Evolutionary conservation across 441 rosid species (phyloP), one percentile per base, ranked within the genome.

Genomic region (Bruguiera hainesii): DNA sequence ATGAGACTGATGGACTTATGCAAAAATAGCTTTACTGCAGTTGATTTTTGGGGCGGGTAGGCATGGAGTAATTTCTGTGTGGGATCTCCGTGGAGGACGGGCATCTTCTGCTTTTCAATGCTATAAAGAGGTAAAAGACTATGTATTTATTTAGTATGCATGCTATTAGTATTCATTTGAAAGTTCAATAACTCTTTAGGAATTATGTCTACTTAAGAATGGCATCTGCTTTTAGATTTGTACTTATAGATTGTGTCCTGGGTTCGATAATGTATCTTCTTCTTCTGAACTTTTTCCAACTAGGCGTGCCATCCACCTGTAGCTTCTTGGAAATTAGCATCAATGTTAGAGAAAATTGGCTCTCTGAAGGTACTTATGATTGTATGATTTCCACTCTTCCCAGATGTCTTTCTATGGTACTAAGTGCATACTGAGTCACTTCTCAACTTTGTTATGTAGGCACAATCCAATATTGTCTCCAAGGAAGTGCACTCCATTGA

Each of bases 1-100:
- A 0, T 11, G 48, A 3, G 48, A 42, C 15, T 9, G 33, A 21
- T 51, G 61, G 64, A 53, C 56, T n/a, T 63, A 15, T 13, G 28
- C 39, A 8, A 30, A 42, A 50, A 11, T 35, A 7, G 26, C 7
- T 33, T 58, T 63, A 26, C 39, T 67, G 52, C 61, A 95, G 99
- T 76, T 80, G 53, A 79, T 95, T 70, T 85, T 90, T 72, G 97
- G 90, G 63, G 96, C 96, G 66, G 92, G 93, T 69, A 81, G 81
- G 80, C 70, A 76, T 67, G 99, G 98, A 73, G 76, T 67, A 60
- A 80, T 95, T 62, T 85, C 86, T 69, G 63, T 84, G 64, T 95
- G 98, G 98, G 98, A 95, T 84, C 85, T 95, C 67, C 93, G 99
- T 61, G 92, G 97, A 51, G 99, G 99, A 72, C 84, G 86, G 61